These are phyloP conservation scores for Neurospora crassa DNA, from an alignment of 2,329 filamentous ascomycete genomes.

Conservation along the genomic window DNA sequence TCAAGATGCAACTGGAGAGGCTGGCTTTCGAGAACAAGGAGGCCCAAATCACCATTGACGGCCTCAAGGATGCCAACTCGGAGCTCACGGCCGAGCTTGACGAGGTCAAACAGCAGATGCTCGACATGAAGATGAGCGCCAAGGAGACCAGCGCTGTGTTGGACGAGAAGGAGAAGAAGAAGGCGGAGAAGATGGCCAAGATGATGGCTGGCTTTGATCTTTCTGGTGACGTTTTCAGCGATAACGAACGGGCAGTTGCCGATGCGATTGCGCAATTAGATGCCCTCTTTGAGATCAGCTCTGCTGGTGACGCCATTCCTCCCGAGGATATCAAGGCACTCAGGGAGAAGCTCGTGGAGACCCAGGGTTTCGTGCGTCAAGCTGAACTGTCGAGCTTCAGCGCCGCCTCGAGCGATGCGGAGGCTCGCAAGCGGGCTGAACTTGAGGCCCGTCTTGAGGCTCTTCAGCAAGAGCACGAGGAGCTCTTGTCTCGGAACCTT, in stretches of 20 bases:
- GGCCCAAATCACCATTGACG: slow-evolving; percentile 94
- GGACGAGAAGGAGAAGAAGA: slow-evolving; percentile 97
- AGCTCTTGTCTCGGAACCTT: slow-evolving; percentile 70
- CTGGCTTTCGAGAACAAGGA: slow-evolving; percentile 95
- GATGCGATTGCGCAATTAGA: slow-evolving; percentile 79
- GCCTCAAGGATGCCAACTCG: slow-evolving; percentile 87
- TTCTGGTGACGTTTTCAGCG: slow-evolving; percentile 83
- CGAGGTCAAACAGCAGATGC: slow-evolving; percentile 88
- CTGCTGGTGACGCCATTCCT: slow-evolving; percentile 67
- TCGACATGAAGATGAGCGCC: slow-evolving; percentile 93
- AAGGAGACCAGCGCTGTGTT: slow-evolving; percentile 84
- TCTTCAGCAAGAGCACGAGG: slow-evolving; percentile 76
- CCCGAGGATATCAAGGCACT: slow-evolving; percentile 74
- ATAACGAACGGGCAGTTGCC: slow-evolving; percentile 79
- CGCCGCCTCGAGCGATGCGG: slow-evolving; percentile 51
- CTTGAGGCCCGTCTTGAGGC: slow-evolving; percentile 66
- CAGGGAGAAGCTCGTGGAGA: slow-evolving; percentile 71
- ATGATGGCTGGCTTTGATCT: slow-evolving; percentile 99
- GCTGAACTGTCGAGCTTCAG: slow-evolving; percentile 80
- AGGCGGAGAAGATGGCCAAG: slow-evolving; percentile 98
- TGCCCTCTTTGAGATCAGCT: slow-evolving; percentile 64
- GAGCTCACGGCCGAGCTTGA: slow-evolving; percentile 89
- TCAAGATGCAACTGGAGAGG: slow-evolving; percentile 95
- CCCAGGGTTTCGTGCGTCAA: slow-evolving; percentile 85
- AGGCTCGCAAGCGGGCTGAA: slow-evolving; percentile 61